Base-by-base conservation (phyloP, 1,284 basidiomycete species). In the Pulveroboletus sp. region DNA sequence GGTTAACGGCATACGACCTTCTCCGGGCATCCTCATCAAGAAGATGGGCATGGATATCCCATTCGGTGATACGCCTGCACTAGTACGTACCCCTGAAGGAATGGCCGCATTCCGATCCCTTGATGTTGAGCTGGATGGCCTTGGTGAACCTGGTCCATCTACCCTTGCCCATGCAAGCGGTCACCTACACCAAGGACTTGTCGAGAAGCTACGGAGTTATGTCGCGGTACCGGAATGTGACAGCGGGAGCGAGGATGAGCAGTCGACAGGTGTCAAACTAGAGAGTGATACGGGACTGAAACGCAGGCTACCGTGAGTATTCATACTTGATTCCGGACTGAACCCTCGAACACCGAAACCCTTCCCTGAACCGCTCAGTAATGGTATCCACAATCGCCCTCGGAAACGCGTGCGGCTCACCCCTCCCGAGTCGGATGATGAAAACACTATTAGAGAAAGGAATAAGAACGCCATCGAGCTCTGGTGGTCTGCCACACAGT, bases 401-500 rank as follows among this genome's bases (percentile, higher is more conserved):
- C 72, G 76, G 46, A 81, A 82, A 63, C 78, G 78, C 24, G 62
- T 65, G 13, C 74, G 79, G 45, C 62, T 71, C 9, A 64, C 66
- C 2, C 66, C 67, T 33, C 61, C 66, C 1, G 66, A 71, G 44
- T 71, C 73, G 16, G 60, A 67, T 17, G 71, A 72, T 33, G 74
- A 76, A 41, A 41, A 12, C 33, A 43, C 26, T 5, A 6, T 43
- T 17, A 56, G 48, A 36, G 56, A 65, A 44, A 53, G 51, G 52
- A 66, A 71, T 49, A 73, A 76, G 50, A 78, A 82, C 21, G 66
- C 78, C 5, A 73, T 79, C 12, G 81, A 86, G 35, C 71, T 88
- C 8, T 91, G 89, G 89, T 91, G 89, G 89, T 76, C 80, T 37
- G 86, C 82, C 8, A 77, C 83, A 52, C 82, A 83, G 61, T 82